Base-by-base conservation (phyloP, 2,329 filamentous ascomycete genomes). In the Didymellaceae sp. region DNA sequence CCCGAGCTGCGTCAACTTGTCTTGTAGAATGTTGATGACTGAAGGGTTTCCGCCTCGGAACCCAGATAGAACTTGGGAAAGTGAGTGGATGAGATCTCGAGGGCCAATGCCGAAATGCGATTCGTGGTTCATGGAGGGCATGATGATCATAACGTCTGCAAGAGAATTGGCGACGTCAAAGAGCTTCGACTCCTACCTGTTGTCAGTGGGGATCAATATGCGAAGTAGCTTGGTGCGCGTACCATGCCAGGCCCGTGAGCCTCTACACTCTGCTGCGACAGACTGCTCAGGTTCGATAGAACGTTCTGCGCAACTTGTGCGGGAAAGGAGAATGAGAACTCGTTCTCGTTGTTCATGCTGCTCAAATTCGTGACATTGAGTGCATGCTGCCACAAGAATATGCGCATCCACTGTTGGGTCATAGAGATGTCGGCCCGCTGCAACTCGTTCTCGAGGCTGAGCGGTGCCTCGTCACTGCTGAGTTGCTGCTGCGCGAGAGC, bases 371-470 rank as follows among this genome's bases (percentile, higher is more conserved):
- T 72, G 3, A 72, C 68, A 17, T 64, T 62, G 14, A 72, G 50
- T n/a, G 69, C 67, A 51, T 71, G 65, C 40, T 72, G 69, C 69
- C 69, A 72, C 3, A 72, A 38, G 45, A 70, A 71, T 3, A 72
- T 70, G 6, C 69, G 63, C 69, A 72, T 71, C 69, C 69, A 72
- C 38, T 72, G 69, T 32, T 72, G 69, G 2, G 69, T 72, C 67
- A 72, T 71, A 0, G 67, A 68, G 5, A 72, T 72, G 26, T 72
- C 68, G 7, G 68, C 69, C n/a, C 69, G 60, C 41, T 71, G 67
- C 6, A 72, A 48, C 35, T 71, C 68, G n/a, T 70, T 72, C n/a
- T 68, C 59, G 1, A 71, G 55, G 41, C 58, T 62, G 7, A 60
- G 62, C 6, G 64, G 58, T 2, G 64, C 51, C 22, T 65, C 58